Evolutionary conservation across 2,329 filamentous ascomycete genomes (phyloP).

Genomic region (Sporothrix brunneoviolacea): DNA sequence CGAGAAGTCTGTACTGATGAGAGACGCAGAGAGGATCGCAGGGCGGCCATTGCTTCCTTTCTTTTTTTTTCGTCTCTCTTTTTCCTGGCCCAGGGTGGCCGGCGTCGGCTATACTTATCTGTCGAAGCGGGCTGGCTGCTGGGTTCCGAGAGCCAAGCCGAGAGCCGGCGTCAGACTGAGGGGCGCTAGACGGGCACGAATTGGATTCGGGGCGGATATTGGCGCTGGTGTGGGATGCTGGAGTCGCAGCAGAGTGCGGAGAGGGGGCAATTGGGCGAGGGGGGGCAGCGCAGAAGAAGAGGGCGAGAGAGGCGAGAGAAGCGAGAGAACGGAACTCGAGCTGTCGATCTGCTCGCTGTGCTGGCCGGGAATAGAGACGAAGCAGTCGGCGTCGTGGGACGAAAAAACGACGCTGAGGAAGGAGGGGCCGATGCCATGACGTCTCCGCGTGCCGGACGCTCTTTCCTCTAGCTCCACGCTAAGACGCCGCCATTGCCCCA

Average conservation of each 20-base stretch:
- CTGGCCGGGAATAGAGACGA: too few species aligned
- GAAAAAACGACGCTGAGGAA: background rate
- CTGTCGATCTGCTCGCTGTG: too few species aligned
- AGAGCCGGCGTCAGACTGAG: constrained; percentile 9
- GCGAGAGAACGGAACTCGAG: too few species aligned
- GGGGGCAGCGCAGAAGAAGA: too few species aligned
- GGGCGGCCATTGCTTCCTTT: constrained; percentile 8
- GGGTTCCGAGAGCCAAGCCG: constrained; percentile 5
- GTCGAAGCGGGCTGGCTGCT: background rate
- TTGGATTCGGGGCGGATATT: too few species aligned
- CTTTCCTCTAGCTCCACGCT: background rate
- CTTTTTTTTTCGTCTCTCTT: background rate
- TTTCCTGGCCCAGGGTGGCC: background rate
- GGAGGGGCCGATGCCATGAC: constrained; percentile 10
- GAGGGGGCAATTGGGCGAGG: too few species aligned
- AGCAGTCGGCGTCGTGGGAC: too few species aligned
- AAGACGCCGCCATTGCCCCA: background rate
- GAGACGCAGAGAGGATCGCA: constrained; percentile 13
- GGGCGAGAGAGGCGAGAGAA: too few species aligned
- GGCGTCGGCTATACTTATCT: constrained; percentile 8
- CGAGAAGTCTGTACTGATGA: constrained; percentile 4
- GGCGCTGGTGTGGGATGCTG: too few species aligned
- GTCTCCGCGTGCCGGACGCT: background rate
- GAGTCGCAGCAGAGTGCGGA: too few species aligned
- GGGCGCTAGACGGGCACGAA: background rate